Evolutionary conservation across 768 basidiomycete species (phyloP).

Genomic region (Epithele typhae): DNA sequence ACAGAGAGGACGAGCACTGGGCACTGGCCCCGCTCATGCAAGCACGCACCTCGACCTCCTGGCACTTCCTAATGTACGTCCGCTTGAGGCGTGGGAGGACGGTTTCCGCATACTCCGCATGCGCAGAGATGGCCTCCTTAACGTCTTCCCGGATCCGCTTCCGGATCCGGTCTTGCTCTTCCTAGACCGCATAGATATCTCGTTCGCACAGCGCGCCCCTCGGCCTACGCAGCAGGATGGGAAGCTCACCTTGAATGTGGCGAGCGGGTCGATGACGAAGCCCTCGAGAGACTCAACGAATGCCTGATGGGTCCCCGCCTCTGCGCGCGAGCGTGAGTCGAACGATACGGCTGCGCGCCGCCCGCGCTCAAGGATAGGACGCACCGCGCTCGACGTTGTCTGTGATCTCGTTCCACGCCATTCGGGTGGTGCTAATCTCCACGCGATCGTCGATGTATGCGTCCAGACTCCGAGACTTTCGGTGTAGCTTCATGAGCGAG

Average conservation of each 20-base stretch:
- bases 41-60: slow-evolving; percentile 72
- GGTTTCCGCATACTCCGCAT: slow-evolving; percentile 78
- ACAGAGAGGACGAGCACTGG: background rate
- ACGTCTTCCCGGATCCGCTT: slow-evolving; percentile 90
- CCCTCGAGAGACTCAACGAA: slow-evolving; percentile 65
- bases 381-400: slow-evolving; percentile 82
- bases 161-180: slow-evolving; percentile 87
- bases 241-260: slow-evolving; percentile 53
- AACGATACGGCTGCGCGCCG: background rate
- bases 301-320: slow-evolving; percentile 78
- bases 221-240: background rate
- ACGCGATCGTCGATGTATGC: slow-evolving; percentile 64
- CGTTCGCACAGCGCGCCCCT: background rate
- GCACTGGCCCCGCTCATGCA: background rate
- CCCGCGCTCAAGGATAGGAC: slow-evolving; percentile 11
- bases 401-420: slow-evolving; percentile 79
- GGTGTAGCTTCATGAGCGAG: slow-evolving; percentile 67
- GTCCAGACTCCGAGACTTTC: slow-evolving; percentile 68
- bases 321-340: slow-evolving; percentile 36
- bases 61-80: slow-evolving; percentile 77
- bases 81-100: slow-evolving; percentile 79
- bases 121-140: slow-evolving; percentile 70
- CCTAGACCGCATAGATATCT: slow-evolving; percentile 42
- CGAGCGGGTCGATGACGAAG: slow-evolving; percentile 72
- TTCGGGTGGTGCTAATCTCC: slow-evolving; percentile 58